Conservation (phyloP, 345 rosid species). For the Barbarea vulgaris region DNA sequence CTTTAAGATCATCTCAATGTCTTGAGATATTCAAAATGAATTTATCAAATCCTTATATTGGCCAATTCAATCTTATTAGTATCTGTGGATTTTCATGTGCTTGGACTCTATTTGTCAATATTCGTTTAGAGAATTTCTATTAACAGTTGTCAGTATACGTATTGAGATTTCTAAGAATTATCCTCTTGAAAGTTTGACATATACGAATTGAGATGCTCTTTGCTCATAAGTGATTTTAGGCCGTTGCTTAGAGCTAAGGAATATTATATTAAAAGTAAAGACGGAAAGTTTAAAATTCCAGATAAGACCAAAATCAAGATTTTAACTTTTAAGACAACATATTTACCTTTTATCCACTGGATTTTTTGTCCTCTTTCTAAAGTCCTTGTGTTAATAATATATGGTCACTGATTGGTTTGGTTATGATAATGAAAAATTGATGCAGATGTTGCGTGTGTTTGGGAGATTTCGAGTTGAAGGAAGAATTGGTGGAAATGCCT, state of each 20-base stretch:
- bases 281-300: slow-evolving; percentile 32
- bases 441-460: slow-evolving; percentile 92
- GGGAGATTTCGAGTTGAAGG: slow-evolving; percentile 87
- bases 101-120: neutral
- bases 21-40: slow-evolving; percentile 7
- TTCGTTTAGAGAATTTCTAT: neutral
- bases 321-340: slow-evolving; percentile 18
- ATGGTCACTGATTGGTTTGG: slow-evolving; percentile 19
- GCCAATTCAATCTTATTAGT: neutral
- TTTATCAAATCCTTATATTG: neutral
- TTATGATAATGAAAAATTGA: neutral
- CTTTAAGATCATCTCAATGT: neutral
- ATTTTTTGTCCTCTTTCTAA: slow-evolving; percentile 3
- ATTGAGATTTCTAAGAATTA: slow-evolving; percentile 24
- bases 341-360: neutral
- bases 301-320: slow-evolving; percentile 31
- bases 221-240: slow-evolving; percentile 24
- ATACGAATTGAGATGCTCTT: slow-evolving; percentile 29
- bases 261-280: slow-evolving; percentile 27
- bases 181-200: slow-evolving; percentile 20
- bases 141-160: neutral
- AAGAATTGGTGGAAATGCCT: slow-evolving; percentile 83
- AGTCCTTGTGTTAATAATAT: neutral
- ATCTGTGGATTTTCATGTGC: slow-evolving; percentile 11
- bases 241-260: slow-evolving; percentile 39